Base-by-base conservation (phyloP, 768 basidiomycete species). In the Kwoniella shandongensis region DNA sequence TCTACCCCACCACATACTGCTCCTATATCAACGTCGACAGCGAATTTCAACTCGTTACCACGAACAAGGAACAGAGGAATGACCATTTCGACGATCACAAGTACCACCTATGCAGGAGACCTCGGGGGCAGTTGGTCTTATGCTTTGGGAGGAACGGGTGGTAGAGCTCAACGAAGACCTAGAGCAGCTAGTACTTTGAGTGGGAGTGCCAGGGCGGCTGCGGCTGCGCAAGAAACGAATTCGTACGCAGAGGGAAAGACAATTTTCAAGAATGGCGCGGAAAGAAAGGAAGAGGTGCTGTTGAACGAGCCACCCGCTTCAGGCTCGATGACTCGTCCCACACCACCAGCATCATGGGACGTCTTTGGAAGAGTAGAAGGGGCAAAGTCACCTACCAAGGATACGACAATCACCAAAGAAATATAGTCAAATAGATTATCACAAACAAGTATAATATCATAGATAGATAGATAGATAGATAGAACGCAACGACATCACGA, bases 91-190 rank as follows among this genome's bases (percentile, higher is more conserved):
- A 54, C 59, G 11, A 41, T 41, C n/a, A 17, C 40, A 0, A 42
- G 30, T 11, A 53, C 18, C 30, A 15, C 32, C 47, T 22, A 49
- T 20, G 18, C n/a, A 25, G n/a, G 5, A 15, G 50, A 29, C 40
- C 50, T 7, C 26, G 35, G 23, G 17, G 22, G 20, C 5, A 57
- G 32, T 40, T 69, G 47, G 30, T 61, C 61, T 3, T 77, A 77
- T 51, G 73, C 70, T 1, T 59, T 77, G 1, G 76, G 76, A 11
- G 76, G 76, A 15, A 72, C 74, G 3, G 76, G 76, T n/a, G 76
- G 76, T 13, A 57, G 76, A 35, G 74, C 74, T 15, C 69, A 76
- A 27, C 44, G 75, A 38, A 51, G 54, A 56, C 54, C 47, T 5
- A 48, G 54, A 44, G 54, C 54, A 4, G 25, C 49, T 13, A 56